Percentiles rank a stretch among this genome's conserved stretches.
These are phyloP conservation scores for Pseudocercospora pini-densiflorae DNA, from an alignment of 2,329 filamentous ascomycete species.

Conservation along the genomic window DNA sequence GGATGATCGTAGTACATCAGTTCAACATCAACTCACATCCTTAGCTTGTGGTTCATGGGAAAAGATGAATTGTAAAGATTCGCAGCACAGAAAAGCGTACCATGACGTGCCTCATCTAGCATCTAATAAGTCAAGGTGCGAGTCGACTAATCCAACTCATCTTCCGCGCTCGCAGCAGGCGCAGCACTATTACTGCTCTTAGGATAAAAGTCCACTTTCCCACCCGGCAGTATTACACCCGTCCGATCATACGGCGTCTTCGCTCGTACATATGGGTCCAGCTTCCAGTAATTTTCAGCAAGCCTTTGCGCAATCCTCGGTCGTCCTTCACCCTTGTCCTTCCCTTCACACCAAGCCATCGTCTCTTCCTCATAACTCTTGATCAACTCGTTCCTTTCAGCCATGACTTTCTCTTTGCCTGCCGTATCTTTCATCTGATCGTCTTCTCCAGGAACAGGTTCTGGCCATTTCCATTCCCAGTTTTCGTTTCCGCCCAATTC, in stretches of 20 bases:
- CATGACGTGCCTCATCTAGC: neutral
- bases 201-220: constrained; percentile 74
- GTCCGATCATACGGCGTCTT: constrained; percentile 82
- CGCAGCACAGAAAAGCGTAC: neutral
- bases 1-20: too few relatives aligned
- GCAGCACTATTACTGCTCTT: constrained; percentile 10
- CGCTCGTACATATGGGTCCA: constrained; percentile 87
- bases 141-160: constrained; percentile 16
- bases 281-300: constrained; percentile 78
- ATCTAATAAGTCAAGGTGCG: neutral
- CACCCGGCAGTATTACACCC: constrained; percentile 70
- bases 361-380: constrained; percentile 76
- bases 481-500: constrained; percentile 86
- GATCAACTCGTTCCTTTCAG: constrained; percentile 67
- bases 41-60: too few relatives aligned
- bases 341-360: constrained; percentile 71
- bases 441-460: constrained; percentile 79
- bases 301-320: constrained; percentile 54
- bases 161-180: neutral
- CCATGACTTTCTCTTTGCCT: constrained; percentile 66
- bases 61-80: too few relatives aligned
- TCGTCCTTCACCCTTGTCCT: constrained; percentile 40
- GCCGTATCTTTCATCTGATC: constrained; percentile 66
- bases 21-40: too few relatives aligned
- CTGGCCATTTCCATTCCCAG: constrained; percentile 81